These are phyloP conservation scores for Blastocystis sp. DNA, from an alignment of 352 stramenopile species.

Conservation along the genomic window DNA sequence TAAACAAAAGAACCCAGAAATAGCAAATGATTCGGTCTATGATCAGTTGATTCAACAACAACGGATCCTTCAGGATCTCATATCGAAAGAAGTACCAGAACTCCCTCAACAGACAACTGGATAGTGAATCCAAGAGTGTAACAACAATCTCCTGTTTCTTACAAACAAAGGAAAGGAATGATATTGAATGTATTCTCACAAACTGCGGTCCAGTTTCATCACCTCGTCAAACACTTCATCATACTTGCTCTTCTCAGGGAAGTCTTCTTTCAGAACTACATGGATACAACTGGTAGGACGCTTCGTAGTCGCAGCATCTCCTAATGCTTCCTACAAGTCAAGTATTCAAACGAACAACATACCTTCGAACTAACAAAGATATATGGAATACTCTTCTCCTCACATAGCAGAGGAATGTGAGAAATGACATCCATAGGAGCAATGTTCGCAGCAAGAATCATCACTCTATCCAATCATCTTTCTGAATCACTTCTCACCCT, in stretches of 20 bases:
- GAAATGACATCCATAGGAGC: constrained; percentile 99
- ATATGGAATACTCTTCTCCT: constrained; percentile 96
- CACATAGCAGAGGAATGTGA: constrained; percentile 93
- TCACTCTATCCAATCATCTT: constrained; percentile 71
- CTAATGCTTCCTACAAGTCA: constrained; percentile 69
- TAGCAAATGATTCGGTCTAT: no score
- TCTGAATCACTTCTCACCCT: constrained; percentile 67
- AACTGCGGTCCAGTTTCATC: constrained; percentile 70
- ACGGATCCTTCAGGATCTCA: no score
- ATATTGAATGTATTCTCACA: constrained; percentile 39
- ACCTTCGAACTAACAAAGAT: constrained; percentile 92
- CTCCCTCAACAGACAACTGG: no score
- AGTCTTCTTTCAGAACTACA: constrained; percentile 82
- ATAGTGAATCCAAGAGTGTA: background rate
- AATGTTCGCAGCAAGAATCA: constrained; percentile 97
- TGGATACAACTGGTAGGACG: constrained; percentile 94
- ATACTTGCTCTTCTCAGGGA: constrained; percentile 79
- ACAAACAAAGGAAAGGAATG: constrained; percentile 16
- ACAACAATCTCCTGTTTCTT: background rate
- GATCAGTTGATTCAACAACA: no score
- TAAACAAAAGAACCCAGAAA: no score
- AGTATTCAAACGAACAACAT: constrained; percentile 61
- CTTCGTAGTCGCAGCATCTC: constrained; percentile 90
- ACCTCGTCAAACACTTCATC: constrained; percentile 79
- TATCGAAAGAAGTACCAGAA: no score